A percentile compares a stretch with the other conserved stretches of the same genome.
Evolutionary conservation across 352 stramenopile species (phyloP).

Genomic region (Halophytophthora batemanensis): DNA sequence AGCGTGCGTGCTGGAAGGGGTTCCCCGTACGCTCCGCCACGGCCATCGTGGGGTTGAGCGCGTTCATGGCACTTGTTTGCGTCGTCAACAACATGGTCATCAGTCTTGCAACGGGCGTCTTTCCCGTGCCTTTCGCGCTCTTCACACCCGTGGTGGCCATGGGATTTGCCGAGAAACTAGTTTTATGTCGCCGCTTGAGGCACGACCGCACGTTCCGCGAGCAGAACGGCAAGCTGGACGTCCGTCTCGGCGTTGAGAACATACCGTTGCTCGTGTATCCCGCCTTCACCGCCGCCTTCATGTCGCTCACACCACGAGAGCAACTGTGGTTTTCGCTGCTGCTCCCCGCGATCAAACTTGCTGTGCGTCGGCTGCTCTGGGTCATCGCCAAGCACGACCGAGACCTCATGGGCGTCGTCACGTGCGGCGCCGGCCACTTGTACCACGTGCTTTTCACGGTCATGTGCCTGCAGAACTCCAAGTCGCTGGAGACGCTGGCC

Average conservation of each 20-base stretch:
- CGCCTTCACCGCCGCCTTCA: conserved; percentile 33
- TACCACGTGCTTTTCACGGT: conserved; percentile 47
- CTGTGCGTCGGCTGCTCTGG: conserved; percentile 21
- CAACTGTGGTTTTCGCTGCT: conserved; percentile 33
- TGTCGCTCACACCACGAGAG: conserved; percentile 14
- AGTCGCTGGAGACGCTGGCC: conserved; percentile 26
- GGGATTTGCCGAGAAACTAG: conserved; percentile 6
- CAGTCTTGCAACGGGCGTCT: conserved; percentile 14
- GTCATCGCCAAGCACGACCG: conserved; percentile 19
- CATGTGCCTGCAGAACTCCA: conserved; percentile 39
- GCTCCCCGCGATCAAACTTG: conserved; percentile 36
- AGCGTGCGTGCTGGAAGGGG: conserved; percentile 26
- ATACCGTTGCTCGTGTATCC: conserved; percentile 33
- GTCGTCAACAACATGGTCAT: conserved; percentile 18
- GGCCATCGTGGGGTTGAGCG: conserved; percentile 3
- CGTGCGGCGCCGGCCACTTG: conserved; percentile 25
- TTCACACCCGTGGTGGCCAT: conserved; percentile 18
- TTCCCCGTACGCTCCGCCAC: conserved; percentile 13
- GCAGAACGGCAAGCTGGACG: conserved; percentile 22
- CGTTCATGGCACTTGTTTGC: conserved; percentile 16
- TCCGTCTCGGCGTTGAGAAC: conserved; percentile 17
- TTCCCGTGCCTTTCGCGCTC: conserved; percentile 30
- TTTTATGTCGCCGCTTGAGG: conserved; percentile 9
- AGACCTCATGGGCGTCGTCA: conserved; percentile 30
- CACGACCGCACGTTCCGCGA: conserved; percentile 11